Base-by-base conservation (phyloP, 495 filamentous ascomycete genomes). In the Penicillium herquei region DNA sequence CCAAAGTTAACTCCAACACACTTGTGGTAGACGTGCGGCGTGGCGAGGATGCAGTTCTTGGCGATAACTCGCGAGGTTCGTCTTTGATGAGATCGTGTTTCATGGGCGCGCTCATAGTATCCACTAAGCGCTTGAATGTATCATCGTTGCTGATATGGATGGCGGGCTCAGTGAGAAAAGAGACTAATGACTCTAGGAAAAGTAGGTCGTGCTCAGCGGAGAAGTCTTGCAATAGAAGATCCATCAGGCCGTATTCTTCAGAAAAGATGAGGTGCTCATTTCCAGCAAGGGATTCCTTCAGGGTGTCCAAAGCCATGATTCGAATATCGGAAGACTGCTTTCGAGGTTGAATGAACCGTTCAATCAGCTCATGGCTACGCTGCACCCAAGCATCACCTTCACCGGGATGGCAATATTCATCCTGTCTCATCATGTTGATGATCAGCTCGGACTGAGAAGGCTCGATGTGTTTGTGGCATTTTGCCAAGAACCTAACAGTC, bases 241-340 rank as follows among this genome's bases (percentile, higher is more conserved):
- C 48, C 8, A 81, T 57, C 33, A 81, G 57, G 14, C 71, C 68
- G 33, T 72, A 56, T 41, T 70, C 62, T 32, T 70, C 62, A n/a
- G 72, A 69, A 13, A 70, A 68, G 14, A 64, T 41, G 4, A 78
- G 47, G 31, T 63, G 57, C 12, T 78, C 74, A 37, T 76, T 68
- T 30, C 80, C 79, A 56, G 85, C 86, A 11, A 88, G 67, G 14
- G 73, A 83, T 49, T 91, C 87, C 41, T 83, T 84, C 35, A 95
- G 68, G 1, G 81, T 80, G 55, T 86, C 81, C 44, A 93, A 67
- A 35, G 88, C 86, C 17, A 81, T 74, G 10, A 89, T 73, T 13
- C 91, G 86, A 52, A 91, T 81, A 39, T 84, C 78, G 1, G 85
- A 79, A 21, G 84, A 77, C 45, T 90, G 84, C 48, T 66, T 78